These are phyloP conservation scores for Hydnomerulius pinastri DNA, from an alignment of 768 basidiomycete genomes.

Conservation along the genomic window DNA sequence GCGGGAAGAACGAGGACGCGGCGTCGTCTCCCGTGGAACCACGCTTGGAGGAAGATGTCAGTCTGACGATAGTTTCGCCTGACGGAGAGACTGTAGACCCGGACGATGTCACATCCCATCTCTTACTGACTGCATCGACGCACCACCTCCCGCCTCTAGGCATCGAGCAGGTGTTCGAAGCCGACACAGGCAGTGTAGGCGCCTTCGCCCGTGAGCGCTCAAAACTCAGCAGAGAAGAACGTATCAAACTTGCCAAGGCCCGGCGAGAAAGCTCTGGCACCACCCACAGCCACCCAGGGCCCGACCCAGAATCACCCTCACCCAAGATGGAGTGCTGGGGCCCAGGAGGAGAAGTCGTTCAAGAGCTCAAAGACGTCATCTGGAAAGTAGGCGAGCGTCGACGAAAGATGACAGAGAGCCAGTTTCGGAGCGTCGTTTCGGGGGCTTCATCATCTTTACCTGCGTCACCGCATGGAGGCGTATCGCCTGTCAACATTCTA, in stretches of 20 bases:
- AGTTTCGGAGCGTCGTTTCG: conserved; percentile 8
- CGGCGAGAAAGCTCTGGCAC: conserved; percentile 47
- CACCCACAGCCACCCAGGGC: conserved; percentile 27
- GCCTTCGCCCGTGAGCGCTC: conserved; percentile 58
- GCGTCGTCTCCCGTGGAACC: not conserved
- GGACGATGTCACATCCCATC: conserved; percentile 61
- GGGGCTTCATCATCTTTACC: conserved; percentile 10
- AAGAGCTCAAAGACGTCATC: conserved; percentile 84
- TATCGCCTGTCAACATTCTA: conserved; percentile 42
- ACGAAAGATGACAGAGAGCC: conserved; percentile 46
- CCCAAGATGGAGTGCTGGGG: conserved; percentile 55
- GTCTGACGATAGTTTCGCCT: conserved; percentile 11
- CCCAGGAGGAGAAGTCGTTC: conserved; percentile 76
- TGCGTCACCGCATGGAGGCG: not conserved
- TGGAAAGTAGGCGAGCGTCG: conserved; percentile 80
- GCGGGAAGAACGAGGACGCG: conserved; percentile 49
- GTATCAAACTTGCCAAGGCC: conserved; percentile 61
- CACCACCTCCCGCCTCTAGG: conserved; percentile 64
- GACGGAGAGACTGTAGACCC: conserved; percentile 28
- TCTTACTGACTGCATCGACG: conserved; percentile 52
- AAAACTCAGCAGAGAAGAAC: conserved; percentile 72
- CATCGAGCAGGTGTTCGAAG: conserved; percentile 84
- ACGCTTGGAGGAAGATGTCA: conserved; percentile 2
- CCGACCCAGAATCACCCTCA: conserved; percentile 16
- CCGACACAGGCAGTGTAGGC: conserved; percentile 43